Conservation (phyloP, 2,329 filamentous ascomycete genomes). For the Ceratocystis destructans region DNA sequence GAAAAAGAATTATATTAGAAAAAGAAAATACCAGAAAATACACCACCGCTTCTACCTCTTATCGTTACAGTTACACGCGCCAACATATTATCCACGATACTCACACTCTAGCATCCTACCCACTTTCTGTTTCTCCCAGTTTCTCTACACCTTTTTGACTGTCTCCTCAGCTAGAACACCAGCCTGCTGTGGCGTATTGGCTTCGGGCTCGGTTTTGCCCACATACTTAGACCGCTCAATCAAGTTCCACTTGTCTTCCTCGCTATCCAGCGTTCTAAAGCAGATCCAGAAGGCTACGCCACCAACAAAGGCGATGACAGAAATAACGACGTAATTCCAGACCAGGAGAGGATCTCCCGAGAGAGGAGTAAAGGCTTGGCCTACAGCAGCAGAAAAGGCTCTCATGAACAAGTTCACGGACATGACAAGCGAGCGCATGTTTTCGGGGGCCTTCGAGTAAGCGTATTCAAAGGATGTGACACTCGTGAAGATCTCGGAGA, state of each 20-base stretch:
- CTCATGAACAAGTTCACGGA: slow-evolving; percentile 57
- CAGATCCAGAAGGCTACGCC: slow-evolving; percentile 54
- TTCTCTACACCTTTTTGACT: slow-evolving; percentile 13
- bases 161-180: slow-evolving; percentile 5
- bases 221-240: slow-evolving; percentile 34
- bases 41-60: not conserved
- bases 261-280: slow-evolving; percentile 49
- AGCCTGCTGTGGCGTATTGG: slow-evolving; percentile 19
- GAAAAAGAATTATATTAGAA: not conserved
- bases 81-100: too few relatives aligned
- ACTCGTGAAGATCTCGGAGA: slow-evolving; percentile 41
- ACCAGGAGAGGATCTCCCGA: slow-evolving; percentile 51
- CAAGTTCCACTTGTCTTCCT: slow-evolving; percentile 58
- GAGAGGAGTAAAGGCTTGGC: slow-evolving; percentile 52
- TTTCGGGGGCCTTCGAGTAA: slow-evolving; percentile 62
- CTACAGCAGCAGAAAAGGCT: slow-evolving; percentile 54
- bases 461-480: slow-evolving; percentile 58
- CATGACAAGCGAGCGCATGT: slow-evolving; percentile 67
- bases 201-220: slow-evolving; percentile 30
- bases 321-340: slow-evolving; percentile 57
- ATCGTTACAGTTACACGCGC: too few relatives aligned
- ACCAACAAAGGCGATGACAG: slow-evolving; percentile 48
- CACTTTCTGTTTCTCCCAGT: not conserved
- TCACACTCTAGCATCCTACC: not conserved
- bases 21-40: not conserved